Conservation (phyloP, 345 rosid genomes). For the Ceriops zippeliana region DNA sequence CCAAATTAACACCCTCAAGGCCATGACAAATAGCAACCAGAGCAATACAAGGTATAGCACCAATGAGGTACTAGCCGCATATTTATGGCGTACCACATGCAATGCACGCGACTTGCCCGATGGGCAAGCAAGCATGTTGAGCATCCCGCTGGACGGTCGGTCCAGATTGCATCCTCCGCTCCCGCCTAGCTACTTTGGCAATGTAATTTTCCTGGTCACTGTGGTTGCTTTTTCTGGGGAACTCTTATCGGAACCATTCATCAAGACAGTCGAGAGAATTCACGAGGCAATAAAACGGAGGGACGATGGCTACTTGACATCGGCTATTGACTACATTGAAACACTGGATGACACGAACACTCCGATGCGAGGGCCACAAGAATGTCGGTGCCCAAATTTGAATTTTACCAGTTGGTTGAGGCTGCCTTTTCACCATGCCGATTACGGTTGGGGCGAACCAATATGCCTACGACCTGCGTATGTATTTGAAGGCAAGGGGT, state of each 20-base stretch:
- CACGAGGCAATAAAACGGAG: slow-evolving; percentile 6
- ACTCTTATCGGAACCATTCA: slow-evolving; percentile 5
- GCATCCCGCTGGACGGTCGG: slow-evolving; percentile 1
- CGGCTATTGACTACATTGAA: slow-evolving; percentile 15
- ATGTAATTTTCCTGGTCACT: not conserved
- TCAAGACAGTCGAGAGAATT: not conserved
- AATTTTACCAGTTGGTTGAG: not conserved
- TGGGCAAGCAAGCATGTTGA: slow-evolving; percentile 14
- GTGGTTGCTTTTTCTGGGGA: slow-evolving; percentile 6
- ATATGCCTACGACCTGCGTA: not conserved
- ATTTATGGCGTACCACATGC: slow-evolving; percentile 29
- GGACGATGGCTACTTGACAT: slow-evolving; percentile 27
- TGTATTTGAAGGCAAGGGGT: slow-evolving; percentile 5
- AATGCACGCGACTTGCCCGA: slow-evolving; percentile 17
- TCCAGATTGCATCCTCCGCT: slow-evolving; percentile 25
- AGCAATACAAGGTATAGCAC: slow-evolving; percentile 1
- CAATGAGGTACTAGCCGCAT: slow-evolving; percentile 13
- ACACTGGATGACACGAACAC: not conserved
- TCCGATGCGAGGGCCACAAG: not conserved
- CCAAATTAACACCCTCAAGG: not conserved
- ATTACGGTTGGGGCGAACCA: slow-evolving; percentile 17
- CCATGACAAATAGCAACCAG: not conserved
- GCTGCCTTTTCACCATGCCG: slow-evolving; percentile 9
- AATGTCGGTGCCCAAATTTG: not conserved
- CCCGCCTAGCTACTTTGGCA: slow-evolving; percentile 6